Evolutionary conservation across 2,329 filamentous ascomycete species (phyloP), one percentile per base, ranked within the genome.

Genomic region (Ceratocystis ficicola): DNA sequence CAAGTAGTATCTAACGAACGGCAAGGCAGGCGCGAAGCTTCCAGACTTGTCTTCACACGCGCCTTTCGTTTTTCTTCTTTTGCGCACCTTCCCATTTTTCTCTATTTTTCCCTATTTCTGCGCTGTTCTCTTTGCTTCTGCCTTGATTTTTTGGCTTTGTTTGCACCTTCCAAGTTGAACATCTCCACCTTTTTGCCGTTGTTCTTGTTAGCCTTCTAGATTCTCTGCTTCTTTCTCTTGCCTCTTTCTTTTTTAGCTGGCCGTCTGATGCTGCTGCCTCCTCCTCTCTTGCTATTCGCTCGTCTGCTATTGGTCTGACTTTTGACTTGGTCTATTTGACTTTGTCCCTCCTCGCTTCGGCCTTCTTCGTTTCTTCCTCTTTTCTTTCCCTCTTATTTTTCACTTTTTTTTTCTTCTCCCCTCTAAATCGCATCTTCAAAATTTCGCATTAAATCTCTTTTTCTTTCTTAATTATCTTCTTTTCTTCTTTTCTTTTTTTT

Each of bases 281-380:
- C 5, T 32, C 22, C 20, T 6, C 22, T 52, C 48, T 52, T 52
- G 48, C 25, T 50, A 60, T 68, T 64, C 52, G 55, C 62, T 68
- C 57, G 65, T 52, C 57, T 48, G 30, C 28, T n/a, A 41, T 62
- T 44, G 30, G 59, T 44, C 41, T 8, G 57, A 41, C 20, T 30
- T 63, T 22, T 41, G 28, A 48, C 25, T 55, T 20, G 48, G 44
- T 30, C 20, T 60, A 28, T 65, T 55, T 44, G 30, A 57, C 25
- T 22, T 66, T 32, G 60, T 63, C 60, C 30, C 28, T 64, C 15
- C 62, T 52, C 30, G 22, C 36, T 48, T 63, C 30, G 17, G 22
- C 32, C 44, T 25, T 46, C 41, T 30, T 46, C 62, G 28, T 22
- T 25, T 41, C 44, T 25, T 44, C 48, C 62, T 63, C 30, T 50